Conservation (phyloP, 305 asterid species). For the Lippia alba region DNA sequence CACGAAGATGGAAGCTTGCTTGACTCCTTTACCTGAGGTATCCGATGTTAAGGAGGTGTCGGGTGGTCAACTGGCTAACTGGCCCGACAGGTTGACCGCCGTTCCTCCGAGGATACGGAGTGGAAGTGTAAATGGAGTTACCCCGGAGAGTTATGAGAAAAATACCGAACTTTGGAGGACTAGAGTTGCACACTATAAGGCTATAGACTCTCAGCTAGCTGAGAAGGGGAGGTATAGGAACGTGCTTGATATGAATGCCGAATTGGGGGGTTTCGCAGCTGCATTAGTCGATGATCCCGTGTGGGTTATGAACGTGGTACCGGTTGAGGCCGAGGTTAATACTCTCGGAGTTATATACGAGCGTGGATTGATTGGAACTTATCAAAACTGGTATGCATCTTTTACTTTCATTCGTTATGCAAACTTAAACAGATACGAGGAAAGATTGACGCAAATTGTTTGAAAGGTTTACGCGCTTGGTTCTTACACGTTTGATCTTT, state of each 20-base stretch:
- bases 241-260: conserved; percentile 89
- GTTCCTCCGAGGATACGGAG: conserved; percentile 77
- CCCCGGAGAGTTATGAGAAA: conserved; percentile 49
- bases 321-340: conserved; percentile 57
- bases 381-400: conserved; percentile 75
- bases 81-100: conserved; percentile 83
- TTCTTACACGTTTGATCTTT: too few species aligned
- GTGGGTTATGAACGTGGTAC: conserved; percentile 90
- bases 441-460: too few species aligned
- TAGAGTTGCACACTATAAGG: conserved; percentile 74
- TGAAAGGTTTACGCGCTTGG: too few species aligned
- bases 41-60: conserved; percentile 63
- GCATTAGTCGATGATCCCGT: conserved; percentile 80
- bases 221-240: conserved; percentile 84
- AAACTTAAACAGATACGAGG: neutral
- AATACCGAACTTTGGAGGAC: conserved; percentile 72
- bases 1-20: conserved; percentile 83
- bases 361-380: conserved; percentile 91
- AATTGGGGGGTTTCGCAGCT: conserved; percentile 91
- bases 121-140: conserved; percentile 63
- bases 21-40: conserved; percentile 88
- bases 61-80: conserved; percentile 69
- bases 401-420: neutral
- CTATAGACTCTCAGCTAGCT: conserved; percentile 71
- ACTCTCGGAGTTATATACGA: conserved; percentile 85